phyloP scores from a whole-genome alignment of 495 filamentous ascomycete genomes.

The Talaromyces wortmannii region DNA sequence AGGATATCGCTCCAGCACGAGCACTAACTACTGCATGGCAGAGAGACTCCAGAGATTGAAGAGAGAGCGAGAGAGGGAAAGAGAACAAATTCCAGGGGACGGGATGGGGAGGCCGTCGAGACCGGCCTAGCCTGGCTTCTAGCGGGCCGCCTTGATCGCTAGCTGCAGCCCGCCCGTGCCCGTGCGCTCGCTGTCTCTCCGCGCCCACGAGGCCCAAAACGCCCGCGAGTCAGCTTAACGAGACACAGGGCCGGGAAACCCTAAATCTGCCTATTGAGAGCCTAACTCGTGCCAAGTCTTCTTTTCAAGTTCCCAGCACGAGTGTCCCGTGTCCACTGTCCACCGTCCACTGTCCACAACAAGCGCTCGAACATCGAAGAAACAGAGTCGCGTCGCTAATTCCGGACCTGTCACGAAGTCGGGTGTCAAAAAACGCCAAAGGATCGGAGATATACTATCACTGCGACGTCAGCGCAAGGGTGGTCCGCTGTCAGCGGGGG shows the following conservation, averaged over 20 bases:
- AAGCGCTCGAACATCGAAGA: too few species aligned
- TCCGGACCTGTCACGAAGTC: too few species aligned
- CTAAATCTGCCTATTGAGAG: too few species aligned
- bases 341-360: neutral
- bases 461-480: too few species aligned
- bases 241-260: too few species aligned
- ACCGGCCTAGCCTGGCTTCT: neutral
- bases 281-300: too few species aligned
- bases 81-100: neutral
- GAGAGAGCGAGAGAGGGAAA: neutral
- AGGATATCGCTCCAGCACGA: neutral
- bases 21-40: neutral
- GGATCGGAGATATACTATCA: too few species aligned
- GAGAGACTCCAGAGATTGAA: neutral
- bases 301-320: too few species aligned
- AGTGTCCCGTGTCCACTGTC: neutral
- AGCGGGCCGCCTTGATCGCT: neutral
- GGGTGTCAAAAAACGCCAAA: too few species aligned
- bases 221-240: too few species aligned
- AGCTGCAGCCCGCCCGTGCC: neutral
- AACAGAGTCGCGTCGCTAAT: too few species aligned
- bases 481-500: too few species aligned
- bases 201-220: conserved; percentile 8
- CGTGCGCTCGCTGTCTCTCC: neutral
- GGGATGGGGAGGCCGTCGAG: neutral